These are phyloP conservation scores for Dryadomyces quercivorus DNA, from an alignment of 2,329 filamentous ascomycete genomes.

Conservation along the genomic window DNA sequence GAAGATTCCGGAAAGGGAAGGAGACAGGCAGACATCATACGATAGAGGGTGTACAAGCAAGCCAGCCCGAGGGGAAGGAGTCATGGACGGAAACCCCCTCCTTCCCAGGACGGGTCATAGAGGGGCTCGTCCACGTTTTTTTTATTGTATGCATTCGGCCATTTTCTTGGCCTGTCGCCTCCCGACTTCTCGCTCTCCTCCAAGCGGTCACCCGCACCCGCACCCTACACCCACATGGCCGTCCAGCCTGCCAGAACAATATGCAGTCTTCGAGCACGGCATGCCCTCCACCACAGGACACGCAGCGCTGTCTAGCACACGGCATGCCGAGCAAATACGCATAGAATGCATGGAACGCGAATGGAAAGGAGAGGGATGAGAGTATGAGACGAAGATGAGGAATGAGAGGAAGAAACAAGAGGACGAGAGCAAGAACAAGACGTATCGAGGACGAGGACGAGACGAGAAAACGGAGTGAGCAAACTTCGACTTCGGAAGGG, in stretches of 20 bases:
- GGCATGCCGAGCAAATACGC: background rate
- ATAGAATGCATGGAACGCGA: slow-evolving; percentile 2
- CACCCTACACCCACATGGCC: no score
- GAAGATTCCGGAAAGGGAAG: background rate
- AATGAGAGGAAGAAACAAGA: background rate
- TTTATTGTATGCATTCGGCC: background rate
- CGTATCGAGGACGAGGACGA: no score
- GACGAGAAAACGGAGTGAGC: no score
- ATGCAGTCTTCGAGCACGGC: background rate
- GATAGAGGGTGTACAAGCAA: background rate
- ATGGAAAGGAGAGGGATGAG: no score
- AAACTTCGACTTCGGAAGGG: background rate
- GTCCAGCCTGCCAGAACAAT: background rate
- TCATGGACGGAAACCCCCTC: no score
- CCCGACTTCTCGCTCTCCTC: background rate
- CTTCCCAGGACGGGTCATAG: no score
- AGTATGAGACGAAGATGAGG: no score
- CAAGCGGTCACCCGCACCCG: background rate
- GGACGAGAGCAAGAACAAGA: background rate
- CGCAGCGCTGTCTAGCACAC: background rate
- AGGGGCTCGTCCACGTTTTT: background rate
- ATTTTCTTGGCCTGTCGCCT: background rate
- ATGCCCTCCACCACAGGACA: background rate
- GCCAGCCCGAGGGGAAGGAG: no score
- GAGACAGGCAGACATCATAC: background rate